These are phyloP conservation scores for Aspergillus ellipticus DNA, from an alignment of 495 filamentous ascomycete genomes.

Conservation along the genomic window DNA sequence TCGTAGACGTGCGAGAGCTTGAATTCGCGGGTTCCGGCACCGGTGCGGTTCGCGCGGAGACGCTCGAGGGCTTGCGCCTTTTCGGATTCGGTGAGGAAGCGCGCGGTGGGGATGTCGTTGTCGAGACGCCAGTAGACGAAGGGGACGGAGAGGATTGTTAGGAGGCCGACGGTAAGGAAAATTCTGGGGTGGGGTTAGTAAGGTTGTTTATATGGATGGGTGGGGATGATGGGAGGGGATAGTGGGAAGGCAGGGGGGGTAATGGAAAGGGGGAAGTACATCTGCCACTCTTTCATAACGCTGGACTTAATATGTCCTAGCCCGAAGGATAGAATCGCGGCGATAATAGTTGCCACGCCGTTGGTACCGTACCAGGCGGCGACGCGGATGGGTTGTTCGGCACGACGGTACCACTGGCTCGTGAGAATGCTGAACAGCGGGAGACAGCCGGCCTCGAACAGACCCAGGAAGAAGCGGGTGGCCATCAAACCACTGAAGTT, in stretches of 20 bases:
- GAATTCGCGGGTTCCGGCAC: constrained; percentile 45
- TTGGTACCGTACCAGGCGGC: constrained; percentile 51
- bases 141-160: constrained; percentile 44
- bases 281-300: constrained; percentile 57
- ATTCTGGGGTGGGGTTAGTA: constrained; percentile 22
- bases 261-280: constrained; percentile 42
- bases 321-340: constrained; percentile 44
- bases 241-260: too few species aligned
- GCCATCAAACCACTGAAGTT: constrained; percentile 43
- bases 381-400: constrained; percentile 47
- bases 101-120: constrained; percentile 50
- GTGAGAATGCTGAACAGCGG: constrained; percentile 56
- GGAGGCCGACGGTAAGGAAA: constrained; percentile 46
- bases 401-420: constrained; percentile 47
- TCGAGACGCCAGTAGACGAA: constrained; percentile 43
- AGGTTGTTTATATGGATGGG: not conserved
- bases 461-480: constrained; percentile 43
- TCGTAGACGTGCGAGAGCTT: constrained; percentile 45
- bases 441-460: constrained; percentile 56
- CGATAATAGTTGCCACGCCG: constrained; percentile 46
- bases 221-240: too few species aligned
- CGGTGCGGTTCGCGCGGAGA: constrained; percentile 61
- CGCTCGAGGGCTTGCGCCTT: constrained; percentile 58
- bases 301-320: constrained; percentile 53
- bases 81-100: constrained; percentile 58